These are phyloP conservation scores for Friedmanniomyces simplex DNA, from an alignment of 495 filamentous ascomycete genomes.

Conservation along the genomic window DNA sequence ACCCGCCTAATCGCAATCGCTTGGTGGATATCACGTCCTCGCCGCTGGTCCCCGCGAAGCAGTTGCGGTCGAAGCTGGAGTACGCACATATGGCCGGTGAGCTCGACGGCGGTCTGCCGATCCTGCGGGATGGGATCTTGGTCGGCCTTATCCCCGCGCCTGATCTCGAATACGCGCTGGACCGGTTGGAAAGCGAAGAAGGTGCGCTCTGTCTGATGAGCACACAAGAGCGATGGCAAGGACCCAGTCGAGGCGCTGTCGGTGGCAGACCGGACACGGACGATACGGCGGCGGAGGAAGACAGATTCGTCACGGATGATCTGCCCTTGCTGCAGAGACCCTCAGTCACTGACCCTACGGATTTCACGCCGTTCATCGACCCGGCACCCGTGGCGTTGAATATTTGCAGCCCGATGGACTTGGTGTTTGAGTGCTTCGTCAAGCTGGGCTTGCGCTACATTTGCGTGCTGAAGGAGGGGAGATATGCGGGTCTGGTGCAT, in stretches of 20 bases:
- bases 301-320: neutral
- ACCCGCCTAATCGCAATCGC: slow-evolving; percentile 58
- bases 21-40: slow-evolving; percentile 81
- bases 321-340: neutral
- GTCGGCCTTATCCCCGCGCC: slow-evolving; percentile 88
- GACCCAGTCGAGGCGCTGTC: slow-evolving; percentile 27
- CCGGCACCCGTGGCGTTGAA: slow-evolving; percentile 82
- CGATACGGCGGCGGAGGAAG: neutral
- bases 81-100: slow-evolving; percentile 75
- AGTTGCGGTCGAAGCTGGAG: slow-evolving; percentile 70
- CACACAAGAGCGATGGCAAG: slow-evolving; percentile 42
- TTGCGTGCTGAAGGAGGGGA: slow-evolving; percentile 74
- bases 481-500: slow-evolving; percentile 82
- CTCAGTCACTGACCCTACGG: slow-evolving; percentile 44
- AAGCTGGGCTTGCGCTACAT: slow-evolving; percentile 90
- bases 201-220: slow-evolving; percentile 73
- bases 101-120: slow-evolving; percentile 82
- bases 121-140: slow-evolving; percentile 67
- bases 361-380: slow-evolving; percentile 89
- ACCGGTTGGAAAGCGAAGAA: slow-evolving; percentile 65
- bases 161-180: slow-evolving; percentile 87
- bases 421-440: slow-evolving; percentile 94
- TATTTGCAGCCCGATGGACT: slow-evolving; percentile 80
- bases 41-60: slow-evolving; percentile 60
- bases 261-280: slow-evolving; percentile 39